A percentile compares a stretch with the other conserved stretches of the same genome.
Conservation (phyloP, 1,284 basidiomycete genomes). For the Austroboletus novae-zelandiae region DNA sequence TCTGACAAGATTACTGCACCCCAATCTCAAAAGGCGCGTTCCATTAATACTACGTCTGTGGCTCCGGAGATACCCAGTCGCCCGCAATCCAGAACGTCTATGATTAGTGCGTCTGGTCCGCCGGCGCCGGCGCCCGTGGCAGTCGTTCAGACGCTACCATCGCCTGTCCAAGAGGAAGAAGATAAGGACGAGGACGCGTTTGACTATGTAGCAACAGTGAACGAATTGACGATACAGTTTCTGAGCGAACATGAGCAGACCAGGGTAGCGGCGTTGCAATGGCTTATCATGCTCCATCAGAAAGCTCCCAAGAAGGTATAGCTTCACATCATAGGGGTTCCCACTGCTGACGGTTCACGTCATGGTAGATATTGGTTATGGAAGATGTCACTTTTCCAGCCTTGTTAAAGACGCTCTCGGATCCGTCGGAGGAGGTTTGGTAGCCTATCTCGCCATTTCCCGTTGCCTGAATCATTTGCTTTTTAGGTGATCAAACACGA, state of each 20-base stretch:
- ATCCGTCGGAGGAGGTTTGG: constrained; percentile 89
- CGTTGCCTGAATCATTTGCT: not conserved
- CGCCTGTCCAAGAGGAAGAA: constrained; percentile 30
- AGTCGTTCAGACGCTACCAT: constrained; percentile 28
- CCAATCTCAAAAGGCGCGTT: constrained; percentile 30
- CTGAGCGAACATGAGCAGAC: constrained; percentile 97
- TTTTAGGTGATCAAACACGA: constrained; percentile 90
- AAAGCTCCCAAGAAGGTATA: constrained; percentile 91
- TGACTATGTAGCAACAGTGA: constrained; percentile 91
- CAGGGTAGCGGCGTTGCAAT: constrained; percentile 91
- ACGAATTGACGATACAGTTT: constrained; percentile 90
- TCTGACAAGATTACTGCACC: constrained; percentile 24
- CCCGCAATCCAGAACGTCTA: constrained; percentile 55
- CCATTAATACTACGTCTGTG: constrained; percentile 20
- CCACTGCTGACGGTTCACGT: constrained; percentile 2
- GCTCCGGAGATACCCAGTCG: constrained; percentile 39
- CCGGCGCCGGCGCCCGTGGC: constrained; percentile 6
- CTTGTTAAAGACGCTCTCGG: constrained; percentile 92
- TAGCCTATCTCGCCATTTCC: not conserved
- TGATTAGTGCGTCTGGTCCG: constrained; percentile 34
- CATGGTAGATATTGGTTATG: constrained; percentile 81
- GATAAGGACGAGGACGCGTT: constrained; percentile 73
- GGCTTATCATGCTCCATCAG: constrained; percentile 98
- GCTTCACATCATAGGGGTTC: constrained; percentile 1
- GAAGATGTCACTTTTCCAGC: constrained; percentile 97